Evolutionary conservation across 305 asterid species (phyloP).

Genomic region (Rubia balearica): DNA sequence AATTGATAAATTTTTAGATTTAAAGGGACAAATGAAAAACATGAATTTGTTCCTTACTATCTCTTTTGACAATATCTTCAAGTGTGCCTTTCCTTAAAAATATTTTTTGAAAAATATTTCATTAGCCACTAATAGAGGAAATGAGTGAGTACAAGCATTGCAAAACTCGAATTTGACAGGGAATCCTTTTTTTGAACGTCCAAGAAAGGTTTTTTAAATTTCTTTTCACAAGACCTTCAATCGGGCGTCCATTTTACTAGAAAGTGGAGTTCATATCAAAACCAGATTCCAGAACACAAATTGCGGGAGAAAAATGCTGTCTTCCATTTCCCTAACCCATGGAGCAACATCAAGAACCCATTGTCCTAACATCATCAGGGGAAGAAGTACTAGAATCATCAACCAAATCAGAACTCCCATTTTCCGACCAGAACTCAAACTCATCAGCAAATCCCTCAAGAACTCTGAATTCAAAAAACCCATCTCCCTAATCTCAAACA

Average conservation of each 20-base stretch:
- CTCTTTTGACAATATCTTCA: too few relatives aligned
- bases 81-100: too few relatives aligned
- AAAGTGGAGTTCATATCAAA: background rate
- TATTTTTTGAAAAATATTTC: too few relatives aligned
- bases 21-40: too few relatives aligned
- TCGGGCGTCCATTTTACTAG: background rate
- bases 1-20: too few relatives aligned
- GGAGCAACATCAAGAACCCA: slow-evolving; percentile 7
- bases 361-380: background rate
- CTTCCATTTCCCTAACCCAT: slow-evolving; percentile 8
- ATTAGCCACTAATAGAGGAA: too few relatives aligned
- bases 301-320: slow-evolving; percentile 15
- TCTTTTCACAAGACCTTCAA: background rate
- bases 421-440: slow-evolving; percentile 15
- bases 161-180: too few relatives aligned
- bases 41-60: too few relatives aligned
- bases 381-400: background rate
- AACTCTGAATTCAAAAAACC: slow-evolving; percentile 23
- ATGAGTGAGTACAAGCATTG: too few relatives aligned
- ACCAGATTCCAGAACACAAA: background rate
- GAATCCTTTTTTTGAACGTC: too few relatives aligned
- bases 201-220: too few relatives aligned
- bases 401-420: background rate
- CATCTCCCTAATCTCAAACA: slow-evolving; percentile 17
- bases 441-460: slow-evolving; percentile 19